phyloP scores from a whole-genome alignment of 164 flowering plant genomes.

The Aristolochia contorta region DNA sequence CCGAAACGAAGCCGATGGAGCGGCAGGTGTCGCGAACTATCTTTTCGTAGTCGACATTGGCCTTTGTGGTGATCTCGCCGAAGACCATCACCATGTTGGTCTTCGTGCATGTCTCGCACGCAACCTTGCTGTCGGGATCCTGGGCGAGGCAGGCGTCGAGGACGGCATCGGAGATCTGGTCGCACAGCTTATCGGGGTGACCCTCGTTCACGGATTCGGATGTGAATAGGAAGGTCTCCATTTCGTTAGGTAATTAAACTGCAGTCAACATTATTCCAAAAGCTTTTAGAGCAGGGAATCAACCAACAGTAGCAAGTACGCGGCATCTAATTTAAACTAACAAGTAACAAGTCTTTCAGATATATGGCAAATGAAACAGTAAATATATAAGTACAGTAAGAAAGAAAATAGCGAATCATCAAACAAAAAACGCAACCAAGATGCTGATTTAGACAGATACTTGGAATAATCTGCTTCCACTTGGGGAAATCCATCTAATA shows the following conservation, averaged over 20 bases:
- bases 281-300: too few relatives aligned
- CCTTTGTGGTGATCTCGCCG: conserved; percentile 81
- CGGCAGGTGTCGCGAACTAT: conserved; percentile 82
- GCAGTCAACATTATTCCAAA: too few relatives aligned
- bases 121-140: conserved; percentile 81
- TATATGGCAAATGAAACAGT: too few relatives aligned
- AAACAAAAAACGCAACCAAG: too few relatives aligned
- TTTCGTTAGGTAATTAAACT: conserved; percentile 8
- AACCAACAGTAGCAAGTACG: too few relatives aligned
- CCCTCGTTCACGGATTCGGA: conserved; percentile 88
- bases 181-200: conserved; percentile 84
- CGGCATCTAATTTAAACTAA: too few relatives aligned
- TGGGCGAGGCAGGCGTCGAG: conserved; percentile 80
- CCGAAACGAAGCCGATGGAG: conserved; percentile 60
- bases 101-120: conserved; percentile 83
- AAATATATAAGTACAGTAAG: too few relatives aligned
- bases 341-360: too few relatives aligned
- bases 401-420: too few relatives aligned
- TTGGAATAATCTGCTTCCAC: too few relatives aligned
- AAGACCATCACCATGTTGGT: conserved; percentile 91
- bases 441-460: too few relatives aligned
- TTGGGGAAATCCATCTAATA: too few relatives aligned
- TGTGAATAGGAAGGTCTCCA: conserved; percentile 79
- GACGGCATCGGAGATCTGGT: conserved; percentile 81
- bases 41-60: conserved; percentile 64